Base-by-base conservation (phyloP, 2,329 filamentous ascomycete species). In the Fusarium camptoceras region DNA sequence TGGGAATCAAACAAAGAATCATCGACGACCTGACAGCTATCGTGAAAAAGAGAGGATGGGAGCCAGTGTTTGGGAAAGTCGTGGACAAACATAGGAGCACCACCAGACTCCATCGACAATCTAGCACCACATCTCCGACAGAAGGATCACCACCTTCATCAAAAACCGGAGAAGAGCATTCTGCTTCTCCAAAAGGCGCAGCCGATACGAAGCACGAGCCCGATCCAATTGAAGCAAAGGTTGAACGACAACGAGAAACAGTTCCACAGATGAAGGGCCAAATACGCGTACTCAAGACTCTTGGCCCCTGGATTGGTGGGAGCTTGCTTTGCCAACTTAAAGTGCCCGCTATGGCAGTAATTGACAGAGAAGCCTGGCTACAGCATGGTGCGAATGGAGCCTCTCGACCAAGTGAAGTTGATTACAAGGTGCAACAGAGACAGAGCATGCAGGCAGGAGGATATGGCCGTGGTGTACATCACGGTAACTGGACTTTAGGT, bases 1-100 rank as follows among this genome's bases (percentile, higher is more conserved):
- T 94, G 1, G 96, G 96, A 2, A 82, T 99, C 27, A 94, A 93
- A 70, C 85, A 86, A 25, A 89, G 95, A 27, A 86, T 97, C 39
- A 81, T 97, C 31, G 87, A 91, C 59, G 94, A 98, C 73, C 81
- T 98, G 2, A 85, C 87, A 6, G 80, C 82, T 2, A 82, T 97
- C 1, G 85, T 96, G 8, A 83, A 89, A 18, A 82, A 85, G 46
- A 84, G 89, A 66, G 92, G 93, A 9, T 98, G 95, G 94, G 89
- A 93, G 72, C 85, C 88, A 0, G 89, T 97, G 3, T 85, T 86
- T 44, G 94, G 91, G 37, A 92, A 91, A 71, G 91, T 86, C 2
- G 86, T 89, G 6, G 89, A 88, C 14, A 82, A 87, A 61, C 77
- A 87, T 34, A 83, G 81, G 57, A 77, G 77, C 15, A 87, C 86